These are phyloP conservation scores for Phoma herbarum DNA, from an alignment of 2,329 filamentous ascomycete genomes.

Conservation along the genomic window DNA sequence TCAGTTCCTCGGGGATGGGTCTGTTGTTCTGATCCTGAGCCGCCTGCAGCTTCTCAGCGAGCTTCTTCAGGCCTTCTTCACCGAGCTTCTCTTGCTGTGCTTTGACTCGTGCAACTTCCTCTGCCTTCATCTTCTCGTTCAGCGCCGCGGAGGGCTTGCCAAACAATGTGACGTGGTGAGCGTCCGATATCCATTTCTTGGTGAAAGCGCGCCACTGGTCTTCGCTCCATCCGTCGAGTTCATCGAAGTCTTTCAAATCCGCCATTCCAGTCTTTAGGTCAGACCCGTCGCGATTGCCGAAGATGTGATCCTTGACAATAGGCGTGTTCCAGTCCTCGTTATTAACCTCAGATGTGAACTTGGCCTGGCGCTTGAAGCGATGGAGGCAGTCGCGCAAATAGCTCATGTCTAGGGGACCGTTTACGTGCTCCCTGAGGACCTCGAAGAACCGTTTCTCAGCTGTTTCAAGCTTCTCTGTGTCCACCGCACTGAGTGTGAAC, in stretches of 20 bases:
- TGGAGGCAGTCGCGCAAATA: conserved; percentile 90
- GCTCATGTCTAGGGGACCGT: conserved; percentile 83
- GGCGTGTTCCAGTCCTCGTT: conserved; percentile 83
- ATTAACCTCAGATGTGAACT: conserved; percentile 82
- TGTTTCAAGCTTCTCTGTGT: conserved; percentile 81
- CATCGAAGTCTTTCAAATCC: conserved; percentile 65
- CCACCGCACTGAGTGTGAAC: conserved; percentile 86
- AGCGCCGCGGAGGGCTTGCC: conserved; percentile 85
- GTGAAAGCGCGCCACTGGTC: conserved; percentile 84
- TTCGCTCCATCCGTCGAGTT: conserved; percentile 81
- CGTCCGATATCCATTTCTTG: conserved; percentile 83
- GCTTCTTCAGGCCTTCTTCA: conserved; percentile 77
- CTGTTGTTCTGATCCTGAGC: conserved; percentile 90
- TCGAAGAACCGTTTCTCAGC: conserved; percentile 88
- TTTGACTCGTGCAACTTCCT: conserved; percentile 80
- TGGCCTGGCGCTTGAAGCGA: conserved; percentile 81
- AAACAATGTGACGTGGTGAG: conserved; percentile 85
- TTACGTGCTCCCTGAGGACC: conserved; percentile 80
- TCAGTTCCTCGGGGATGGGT: conserved; percentile 81
- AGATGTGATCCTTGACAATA: conserved; percentile 92
- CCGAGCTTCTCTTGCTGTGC: conserved; percentile 82
- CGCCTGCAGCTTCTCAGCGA: conserved; percentile 77
- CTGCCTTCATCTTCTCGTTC: conserved; percentile 80
- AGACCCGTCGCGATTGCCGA: conserved; percentile 82
- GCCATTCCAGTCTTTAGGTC: conserved; percentile 53